Percentiles rank a stretch among this genome's conserved stretches.
These are phyloP conservation scores for Trichosphaerium sp. DNA, from an alignment of 78 protist genomes.

Conservation along the genomic window DNA sequence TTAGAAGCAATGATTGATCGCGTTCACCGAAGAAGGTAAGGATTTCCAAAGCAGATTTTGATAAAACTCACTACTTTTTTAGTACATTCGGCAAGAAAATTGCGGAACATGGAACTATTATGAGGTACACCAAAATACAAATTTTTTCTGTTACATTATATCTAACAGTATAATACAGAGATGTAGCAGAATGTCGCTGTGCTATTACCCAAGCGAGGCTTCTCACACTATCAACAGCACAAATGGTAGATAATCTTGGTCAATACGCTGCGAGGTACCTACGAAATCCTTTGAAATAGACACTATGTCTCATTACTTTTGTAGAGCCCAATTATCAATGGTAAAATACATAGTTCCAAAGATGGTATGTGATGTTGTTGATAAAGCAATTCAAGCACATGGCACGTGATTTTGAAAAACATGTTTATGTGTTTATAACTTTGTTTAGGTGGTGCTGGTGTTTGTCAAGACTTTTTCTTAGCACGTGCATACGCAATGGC, in stretches of 20 bases:
- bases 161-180: slow-evolving; percentile 14
- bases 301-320: slow-evolving; percentile 44
- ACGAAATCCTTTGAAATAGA: slow-evolving; percentile 31
- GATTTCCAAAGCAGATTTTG: no score
- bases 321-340: no score
- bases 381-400: background rate
- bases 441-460: background rate
- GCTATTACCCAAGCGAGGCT: slow-evolving; percentile 1
- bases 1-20: slow-evolving; percentile 9
- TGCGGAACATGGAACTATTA: no score
- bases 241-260: slow-evolving; percentile 55
- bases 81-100: no score
- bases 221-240: slow-evolving; percentile 54
- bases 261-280: slow-evolving; percentile 37
- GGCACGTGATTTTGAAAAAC: slow-evolving; percentile 39
- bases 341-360: slow-evolving; percentile 38
- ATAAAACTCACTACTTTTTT: no score
- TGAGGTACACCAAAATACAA: background rate
- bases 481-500: background rate
- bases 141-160: slow-evolving; percentile 43
- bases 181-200: slow-evolving; percentile 3
- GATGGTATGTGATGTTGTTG: slow-evolving; percentile 11
- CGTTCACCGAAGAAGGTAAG: no score
- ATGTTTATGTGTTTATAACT: slow-evolving; percentile 47
- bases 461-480: background rate